phyloP scores from a whole-genome alignment of 2,329 filamentous ascomycete genomes.

The Aureobasidium pullulans region DNA sequence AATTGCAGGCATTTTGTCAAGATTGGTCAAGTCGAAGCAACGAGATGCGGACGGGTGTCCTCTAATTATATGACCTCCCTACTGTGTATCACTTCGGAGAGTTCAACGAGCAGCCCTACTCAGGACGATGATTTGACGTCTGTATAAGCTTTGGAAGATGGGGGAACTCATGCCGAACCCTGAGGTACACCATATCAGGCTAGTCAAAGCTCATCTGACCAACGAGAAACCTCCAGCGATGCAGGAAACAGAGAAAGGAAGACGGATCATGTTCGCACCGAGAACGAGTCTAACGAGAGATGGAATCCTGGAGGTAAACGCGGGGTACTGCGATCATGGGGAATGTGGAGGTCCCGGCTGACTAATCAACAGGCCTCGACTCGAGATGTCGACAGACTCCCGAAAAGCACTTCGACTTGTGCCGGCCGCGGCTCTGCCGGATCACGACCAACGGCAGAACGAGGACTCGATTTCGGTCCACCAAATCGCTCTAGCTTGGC shows the following conservation, averaged over 20 bases:
- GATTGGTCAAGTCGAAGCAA: too few species aligned
- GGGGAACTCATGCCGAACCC: background rate
- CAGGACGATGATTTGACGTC: background rate
- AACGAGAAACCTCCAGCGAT: background rate
- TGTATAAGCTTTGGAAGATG: background rate
- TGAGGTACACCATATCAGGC: background rate
- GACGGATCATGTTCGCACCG: background rate
- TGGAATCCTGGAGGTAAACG: background rate
- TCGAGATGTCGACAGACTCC: conserved; percentile 2
- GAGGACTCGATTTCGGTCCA: conserved; percentile 1
- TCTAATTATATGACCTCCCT: too few species aligned
- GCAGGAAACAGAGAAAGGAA: background rate
- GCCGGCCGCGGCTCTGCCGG: background rate
- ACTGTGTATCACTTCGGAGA: too few species aligned
- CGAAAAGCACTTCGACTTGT: conserved; percentile 11
- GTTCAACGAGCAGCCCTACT: background rate
- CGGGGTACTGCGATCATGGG: background rate
- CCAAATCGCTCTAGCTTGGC: conserved; percentile 7
- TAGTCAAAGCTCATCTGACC: background rate
- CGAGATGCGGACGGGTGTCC: background rate
- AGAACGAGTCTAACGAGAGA: background rate
- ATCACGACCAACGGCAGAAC: conserved; percentile 10
- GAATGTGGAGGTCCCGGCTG: background rate
- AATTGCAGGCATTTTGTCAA: background rate
- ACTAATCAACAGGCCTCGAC: background rate